Evolutionary conservation across 139 green algal genomes (phyloP), one percentile per base, ranked within the genome.

Genomic region (Chlorella sp.): DNA sequence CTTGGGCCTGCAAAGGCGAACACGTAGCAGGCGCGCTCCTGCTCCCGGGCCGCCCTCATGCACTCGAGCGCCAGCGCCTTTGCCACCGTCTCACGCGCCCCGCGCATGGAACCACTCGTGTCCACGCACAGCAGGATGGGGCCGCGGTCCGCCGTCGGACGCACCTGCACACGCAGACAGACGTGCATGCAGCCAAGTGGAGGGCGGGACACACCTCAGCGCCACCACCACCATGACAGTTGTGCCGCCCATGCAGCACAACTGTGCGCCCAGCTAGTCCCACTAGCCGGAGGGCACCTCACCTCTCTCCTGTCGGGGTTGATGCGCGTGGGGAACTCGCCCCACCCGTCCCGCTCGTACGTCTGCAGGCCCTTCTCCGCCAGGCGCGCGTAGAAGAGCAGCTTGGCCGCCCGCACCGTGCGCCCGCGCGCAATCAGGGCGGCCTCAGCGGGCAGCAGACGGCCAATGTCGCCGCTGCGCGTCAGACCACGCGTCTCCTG

Each of bases 111-210:
- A 3, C 76, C 91, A 26, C 74, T 87, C 26, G 91, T 97, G 81
- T 97, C 92, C 55, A 97, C 88, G 34, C 92, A 97, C 62, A 97
- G 83, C 77, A 97, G 80, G 73, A 97, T 97, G 67, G 92, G 92
- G 0, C 92, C 92, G 30, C 89, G 70, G 60, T 86, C 78, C 1
- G 77, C 80, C 24, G 77, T 81, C 2, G 84, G 81, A 22, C 85
- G 68, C 42, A 72, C 67, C 67, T 72, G 67, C 6, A 17, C 10
- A 55, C 10, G 42, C 42, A 55, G 42, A n/a, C n/a, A n/a, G n/a
- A n/a, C n/a, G n/a, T n/a, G n/a, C n/a, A n/a, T n/a, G n/a, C n/a
- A n/a, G n/a, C n/a, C n/a, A n/a, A n/a, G n/a, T n/a, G n/a, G n/a
- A n/a, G n/a, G n/a, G n/a, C n/a, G n/a, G n/a, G n/a, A n/a, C n/a